Conservation (phyloP, 768 basidiomycete genomes). For the Podaxis sp. region DNA sequence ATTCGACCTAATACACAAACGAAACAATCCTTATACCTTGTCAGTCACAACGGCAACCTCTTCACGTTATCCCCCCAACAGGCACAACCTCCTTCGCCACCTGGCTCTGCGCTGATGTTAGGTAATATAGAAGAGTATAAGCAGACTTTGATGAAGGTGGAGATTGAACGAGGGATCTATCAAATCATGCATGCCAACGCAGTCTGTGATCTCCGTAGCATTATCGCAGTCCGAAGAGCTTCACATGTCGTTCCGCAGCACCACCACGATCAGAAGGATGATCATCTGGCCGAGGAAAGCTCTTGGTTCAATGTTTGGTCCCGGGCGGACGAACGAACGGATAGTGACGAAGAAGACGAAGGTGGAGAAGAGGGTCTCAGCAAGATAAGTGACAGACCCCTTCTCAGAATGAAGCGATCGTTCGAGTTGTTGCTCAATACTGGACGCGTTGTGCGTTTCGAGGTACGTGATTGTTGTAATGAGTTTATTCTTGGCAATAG, state of each 20-base stretch:
- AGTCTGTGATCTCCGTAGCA: slow-evolving; percentile 69
- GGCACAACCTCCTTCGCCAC: slow-evolving; percentile 71
- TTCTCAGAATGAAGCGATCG: slow-evolving; percentile 58
- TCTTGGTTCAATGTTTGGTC: slow-evolving; percentile 32
- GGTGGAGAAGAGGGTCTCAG: slow-evolving; percentile 61
- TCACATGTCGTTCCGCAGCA: slow-evolving; percentile 44
- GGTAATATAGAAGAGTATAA: slow-evolving; percentile 29
- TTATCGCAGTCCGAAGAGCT: slow-evolving; percentile 65
- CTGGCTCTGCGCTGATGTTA: slow-evolving; percentile 42
- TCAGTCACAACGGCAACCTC: slow-evolving; percentile 70
- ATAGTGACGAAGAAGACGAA: slow-evolving; percentile 60
- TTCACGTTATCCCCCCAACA: slow-evolving; percentile 54
- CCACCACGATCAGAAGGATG: slow-evolving; percentile 34
- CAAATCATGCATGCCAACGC: slow-evolving; percentile 69
- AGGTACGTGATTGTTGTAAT: slow-evolving; percentile 47
- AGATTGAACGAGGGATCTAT: slow-evolving; percentile 59
- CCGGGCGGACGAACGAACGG: slow-evolving; percentile 37
- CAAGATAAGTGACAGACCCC: slow-evolving; percentile 40
- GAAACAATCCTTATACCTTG: slow-evolving; percentile 65
- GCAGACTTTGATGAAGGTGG: slow-evolving; percentile 44
- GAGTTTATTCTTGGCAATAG: not conserved
- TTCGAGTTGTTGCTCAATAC: slow-evolving; percentile 77
- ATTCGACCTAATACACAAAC: slow-evolving; percentile 58
- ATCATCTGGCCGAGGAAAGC: slow-evolving; percentile 30
- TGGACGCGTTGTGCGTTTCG: slow-evolving; percentile 72